Percentiles rank a stretch among this genome's conserved stretches.
phyloP scores from a whole-genome alignment of 2,329 filamentous ascomycete species.

The Furcasterigmium furcatum region DNA sequence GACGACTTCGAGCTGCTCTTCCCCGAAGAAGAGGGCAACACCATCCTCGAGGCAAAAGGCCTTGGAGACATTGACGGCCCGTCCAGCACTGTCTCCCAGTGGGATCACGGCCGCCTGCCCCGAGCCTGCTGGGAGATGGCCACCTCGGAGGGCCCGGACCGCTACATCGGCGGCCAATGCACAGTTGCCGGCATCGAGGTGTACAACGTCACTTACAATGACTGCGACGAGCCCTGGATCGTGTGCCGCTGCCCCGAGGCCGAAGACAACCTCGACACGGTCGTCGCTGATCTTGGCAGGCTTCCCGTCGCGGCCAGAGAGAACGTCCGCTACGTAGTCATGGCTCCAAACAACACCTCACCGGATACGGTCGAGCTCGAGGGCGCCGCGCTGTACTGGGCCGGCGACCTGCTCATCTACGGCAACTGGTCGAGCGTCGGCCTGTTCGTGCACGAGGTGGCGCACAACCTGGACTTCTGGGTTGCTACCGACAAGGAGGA shows the following conservation, averaged over 20 bases:
- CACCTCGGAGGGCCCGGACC: not conserved
- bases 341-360: not conserved
- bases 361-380: no score
- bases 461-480: slow-evolving; percentile 1
- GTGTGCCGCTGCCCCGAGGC: not conserved
- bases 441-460: not conserved
- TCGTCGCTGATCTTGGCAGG: not conserved
- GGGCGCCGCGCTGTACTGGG: not conserved
- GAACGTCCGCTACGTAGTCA: not conserved
- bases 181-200: not conserved
- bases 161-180: not conserved
- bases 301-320: not conserved
- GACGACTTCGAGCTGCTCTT: no score
- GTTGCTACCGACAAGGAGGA: no score
- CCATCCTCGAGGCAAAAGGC: no score
- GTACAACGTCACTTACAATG: not conserved
- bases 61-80: no score
- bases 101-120: not conserved
- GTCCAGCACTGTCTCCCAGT: not conserved
- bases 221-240: not conserved
- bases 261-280: not conserved
- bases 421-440: not conserved
- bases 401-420: not conserved
- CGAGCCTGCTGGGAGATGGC: not conserved
- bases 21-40: no score